Evolutionary conservation across 2,329 filamentous ascomycete species (phyloP).

Genomic region (Fragosphaeria purpurea): DNA sequence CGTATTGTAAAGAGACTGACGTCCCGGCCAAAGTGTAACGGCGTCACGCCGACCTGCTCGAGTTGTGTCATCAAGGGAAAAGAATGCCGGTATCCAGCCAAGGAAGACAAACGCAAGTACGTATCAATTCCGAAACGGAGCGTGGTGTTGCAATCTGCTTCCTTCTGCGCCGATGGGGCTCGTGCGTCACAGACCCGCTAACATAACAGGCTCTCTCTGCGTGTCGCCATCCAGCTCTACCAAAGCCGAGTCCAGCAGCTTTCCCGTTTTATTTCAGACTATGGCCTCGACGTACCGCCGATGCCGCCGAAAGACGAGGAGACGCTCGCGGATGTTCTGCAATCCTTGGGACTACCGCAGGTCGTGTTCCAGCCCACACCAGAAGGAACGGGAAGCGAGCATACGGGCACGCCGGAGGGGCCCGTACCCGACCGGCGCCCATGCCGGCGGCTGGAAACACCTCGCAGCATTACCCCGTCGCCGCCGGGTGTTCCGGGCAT

Average conservation of each 20-base stretch:
- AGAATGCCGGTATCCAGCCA: constrained; percentile 17
- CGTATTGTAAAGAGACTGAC: not conserved
- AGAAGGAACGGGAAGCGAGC: no score
- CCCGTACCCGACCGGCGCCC: no score
- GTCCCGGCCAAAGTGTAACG: constrained; percentile 8
- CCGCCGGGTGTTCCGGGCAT: not conserved
- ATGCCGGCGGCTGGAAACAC: no score
- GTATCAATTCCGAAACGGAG: not conserved
- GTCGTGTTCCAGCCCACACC: no score
- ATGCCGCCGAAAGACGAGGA: constrained; percentile 4
- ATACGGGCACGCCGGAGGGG: no score
- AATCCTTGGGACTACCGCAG: not conserved
- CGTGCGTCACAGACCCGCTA: no score
- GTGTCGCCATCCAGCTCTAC: constrained; percentile 17
- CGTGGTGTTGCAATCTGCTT: not conserved
- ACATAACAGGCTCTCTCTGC: constrained; percentile 14
- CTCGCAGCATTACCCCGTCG: no score
- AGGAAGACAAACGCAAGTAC: constrained; percentile 22
- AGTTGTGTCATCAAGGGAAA: constrained; percentile 17
- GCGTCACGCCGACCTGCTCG: constrained; percentile 10
- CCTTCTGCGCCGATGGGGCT: no score
- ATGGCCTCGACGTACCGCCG: constrained; percentile 10
- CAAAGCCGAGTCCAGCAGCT: constrained; percentile 9
- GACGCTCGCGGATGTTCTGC: constrained; percentile 3
- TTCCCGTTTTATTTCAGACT: constrained; percentile 14